Evolutionary conservation across 2,329 filamentous ascomycete species (phyloP).

Genomic region (Myriosclerotinia duriaeana): DNA sequence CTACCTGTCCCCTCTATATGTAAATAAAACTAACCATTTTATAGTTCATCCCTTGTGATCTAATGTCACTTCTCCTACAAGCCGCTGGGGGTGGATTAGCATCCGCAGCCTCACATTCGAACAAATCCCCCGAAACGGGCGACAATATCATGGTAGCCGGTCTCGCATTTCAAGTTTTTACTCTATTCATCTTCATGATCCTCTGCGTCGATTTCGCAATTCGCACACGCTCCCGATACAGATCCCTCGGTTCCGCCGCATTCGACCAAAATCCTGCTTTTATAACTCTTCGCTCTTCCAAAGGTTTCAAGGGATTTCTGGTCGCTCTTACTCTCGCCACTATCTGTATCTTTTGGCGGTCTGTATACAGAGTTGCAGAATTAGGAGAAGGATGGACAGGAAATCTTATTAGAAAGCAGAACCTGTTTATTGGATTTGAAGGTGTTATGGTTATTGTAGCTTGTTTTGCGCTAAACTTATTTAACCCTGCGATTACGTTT

Average conservation of each 20-base stretch:
- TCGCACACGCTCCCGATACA: slow-evolving; percentile 38
- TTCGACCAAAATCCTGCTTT: slow-evolving; percentile 32
- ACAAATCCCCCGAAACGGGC: slow-evolving; percentile 45
- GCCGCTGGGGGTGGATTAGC: slow-evolving; percentile 59
- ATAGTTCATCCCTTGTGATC: slow-evolving; percentile 63
- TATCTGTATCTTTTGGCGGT: slow-evolving; percentile 55
- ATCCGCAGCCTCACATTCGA: slow-evolving; percentile 48
- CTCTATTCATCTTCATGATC: slow-evolving; percentile 55
- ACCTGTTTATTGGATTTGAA: slow-evolving; percentile 39
- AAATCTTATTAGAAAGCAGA: slow-evolving; percentile 30
- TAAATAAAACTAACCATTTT: background rate
- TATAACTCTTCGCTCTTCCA: slow-evolving; percentile 24
- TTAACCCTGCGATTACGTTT: slow-evolving; percentile 43
- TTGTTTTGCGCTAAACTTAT: slow-evolving; percentile 35
- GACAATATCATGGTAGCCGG: slow-evolving; percentile 66
- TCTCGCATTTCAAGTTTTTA: slow-evolving; percentile 59
- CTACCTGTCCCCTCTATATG: slow-evolving; percentile 36
- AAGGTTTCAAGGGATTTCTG: slow-evolving; percentile 35
- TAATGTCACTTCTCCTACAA: slow-evolving; percentile 61
- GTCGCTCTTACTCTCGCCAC: slow-evolving; percentile 49
- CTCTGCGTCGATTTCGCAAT: slow-evolving; percentile 34
- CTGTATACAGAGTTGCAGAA: slow-evolving; percentile 58
- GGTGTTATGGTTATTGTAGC: slow-evolving; percentile 36
- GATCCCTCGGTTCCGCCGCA: slow-evolving; percentile 37
- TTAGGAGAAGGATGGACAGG: slow-evolving; percentile 49